Base-by-base conservation (phyloP, 805 yeast species). In the Saccharomycopsis fodiens region DNA sequence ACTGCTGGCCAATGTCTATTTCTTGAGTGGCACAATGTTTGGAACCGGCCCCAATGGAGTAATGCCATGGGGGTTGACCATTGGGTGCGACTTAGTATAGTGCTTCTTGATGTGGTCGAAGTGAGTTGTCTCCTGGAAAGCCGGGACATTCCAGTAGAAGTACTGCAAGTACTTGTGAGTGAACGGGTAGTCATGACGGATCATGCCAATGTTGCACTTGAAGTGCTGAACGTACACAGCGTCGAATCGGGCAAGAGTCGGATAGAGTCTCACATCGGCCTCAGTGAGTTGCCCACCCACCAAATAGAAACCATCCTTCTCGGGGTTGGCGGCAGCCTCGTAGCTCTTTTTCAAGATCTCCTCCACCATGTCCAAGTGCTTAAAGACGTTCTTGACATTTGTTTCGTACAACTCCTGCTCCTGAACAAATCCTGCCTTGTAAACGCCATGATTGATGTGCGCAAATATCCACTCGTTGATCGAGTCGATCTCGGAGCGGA, bases 211-310 rank as follows among this genome's bases (percentile, higher is more conserved):
- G 63, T 91, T 91, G 63, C 96, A 85, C 66, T 91, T 93, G 76
- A 91, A 93, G 63, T 91, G 97, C 64, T 89, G 96, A 44, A 83
- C 91, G 59, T 91, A 91, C 19, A 88, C 95, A 1, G 94, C 84
- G 62, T 91, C 97, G 58, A 91, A 91, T 57, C 98, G 77, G 37
- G 87, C 71, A 48, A 91, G 80, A 2, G 97, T 91, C 20, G 96
- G 79, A 67, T 67, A 91, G 41, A 91, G 73, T 53, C 97, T 73
- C 47, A 91, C 70, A 62, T 91, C 98, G 4, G 95, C 95, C 66
- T 91, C 96, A 1, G 97, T 89, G 44, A 91, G 65, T 39, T 63
- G 67, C 45, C 78, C 70, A 4, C 89, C 91, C 7, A 78, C 57
- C 42, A 88, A 62, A 59, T 64, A 82, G 30, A 67, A 56, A 51